phyloP scores from a whole-genome alignment of 768 basidiomycete species.

The Termitomyces sp. region DNA sequence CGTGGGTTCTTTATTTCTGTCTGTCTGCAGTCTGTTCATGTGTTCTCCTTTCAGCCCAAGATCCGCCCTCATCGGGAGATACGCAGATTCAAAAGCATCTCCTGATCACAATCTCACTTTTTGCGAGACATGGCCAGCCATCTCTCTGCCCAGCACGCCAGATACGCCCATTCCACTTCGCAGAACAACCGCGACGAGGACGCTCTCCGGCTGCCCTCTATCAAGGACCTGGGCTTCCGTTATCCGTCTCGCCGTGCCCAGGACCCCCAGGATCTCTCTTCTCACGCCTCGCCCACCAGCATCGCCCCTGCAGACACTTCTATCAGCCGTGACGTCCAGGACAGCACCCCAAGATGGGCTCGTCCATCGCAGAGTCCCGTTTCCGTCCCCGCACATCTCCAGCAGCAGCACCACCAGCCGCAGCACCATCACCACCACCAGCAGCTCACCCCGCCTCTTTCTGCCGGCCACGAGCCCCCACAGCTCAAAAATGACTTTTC shows the following conservation, averaged over 20 bases:
- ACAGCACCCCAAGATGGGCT: conserved; percentile 26
- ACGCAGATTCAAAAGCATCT: conserved; percentile 40
- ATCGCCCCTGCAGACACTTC: conserved; percentile 19
- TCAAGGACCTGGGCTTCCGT: conserved; percentile 67
- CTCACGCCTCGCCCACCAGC: conserved; percentile 6
- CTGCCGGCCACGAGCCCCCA: conserved; percentile 33
- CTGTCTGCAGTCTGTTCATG: conserved; percentile 13
- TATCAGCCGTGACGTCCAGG: conserved; percentile 19
- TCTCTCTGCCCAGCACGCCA: conserved; percentile 28
- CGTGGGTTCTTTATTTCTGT: conserved; percentile 10
- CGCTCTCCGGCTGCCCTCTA: conserved; percentile 53
- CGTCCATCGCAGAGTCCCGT: conserved; percentile 22
- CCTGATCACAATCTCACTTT: conserved; percentile 35
- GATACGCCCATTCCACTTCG: conserved; percentile 33
- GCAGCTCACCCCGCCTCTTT: conserved; percentile 43
- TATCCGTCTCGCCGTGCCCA: conserved; percentile 25
- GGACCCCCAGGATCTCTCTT: conserved; percentile 23
- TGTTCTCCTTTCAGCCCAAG: conserved; percentile 24
- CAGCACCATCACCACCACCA: conserved; percentile 34
- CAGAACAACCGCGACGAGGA: conserved; percentile 34
- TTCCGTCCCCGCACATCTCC: conserved; percentile 20
- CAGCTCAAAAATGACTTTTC: conserved; percentile 34
- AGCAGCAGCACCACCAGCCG: conserved; percentile 32
- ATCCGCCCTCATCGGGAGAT: conserved; percentile 70
- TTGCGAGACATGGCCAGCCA: conserved; percentile 49